Evolutionary conservation across 2,329 filamentous ascomycete genomes (phyloP), one percentile per base, ranked within the genome.

Genomic region (Monosporascus cannonballus): DNA sequence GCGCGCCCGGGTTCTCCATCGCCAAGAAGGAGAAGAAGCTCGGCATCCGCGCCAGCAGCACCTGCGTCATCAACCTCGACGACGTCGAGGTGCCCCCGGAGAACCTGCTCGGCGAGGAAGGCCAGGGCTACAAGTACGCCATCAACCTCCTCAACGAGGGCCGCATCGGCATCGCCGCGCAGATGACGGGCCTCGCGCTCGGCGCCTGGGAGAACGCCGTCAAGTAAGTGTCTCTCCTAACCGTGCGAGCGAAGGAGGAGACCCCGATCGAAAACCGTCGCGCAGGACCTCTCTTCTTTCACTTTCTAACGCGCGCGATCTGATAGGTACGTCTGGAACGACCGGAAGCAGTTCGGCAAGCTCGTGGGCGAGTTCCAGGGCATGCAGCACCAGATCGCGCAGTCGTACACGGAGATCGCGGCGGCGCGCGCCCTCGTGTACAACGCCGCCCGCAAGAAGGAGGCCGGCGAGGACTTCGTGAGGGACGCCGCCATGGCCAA

Each of bases 1-100:
- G 79, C 65, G 89, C 84, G 48, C 85, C 87, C 51, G 94, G 94
- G 36, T 96, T 99, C 78, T 86, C 83, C 56, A 95, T 99, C 66
- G 91, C 94, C 41, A 99, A 99, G 83, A 99, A 99, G 79, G 94
- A 99, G 80, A 97, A 97, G 87, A 99, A 99, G 79, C 85, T 99
- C 48, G 94, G 94, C 54, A 99, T 99, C 76, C 87, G 83, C 67
- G 94, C 94, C 51, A 95, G 89, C 75, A 95, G 89, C 75, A 99
- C 94, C 34, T 99, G 94, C 73, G 93, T 96, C 58, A 80, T 99
- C 71, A 97, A 90, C 79, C 96, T 99, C 64, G 94, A 99, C 73
- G 94, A 99, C 65, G 91, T 97, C 50, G 83, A 93, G 66, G 81
- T 99, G 39, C 91, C 94, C 56, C 86, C 85, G 71, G 89, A 86